Evolutionary conservation across 352 stramenopile species (phyloP), one percentile per base, ranked within the genome.

Genomic region (Pythium sp.): DNA sequence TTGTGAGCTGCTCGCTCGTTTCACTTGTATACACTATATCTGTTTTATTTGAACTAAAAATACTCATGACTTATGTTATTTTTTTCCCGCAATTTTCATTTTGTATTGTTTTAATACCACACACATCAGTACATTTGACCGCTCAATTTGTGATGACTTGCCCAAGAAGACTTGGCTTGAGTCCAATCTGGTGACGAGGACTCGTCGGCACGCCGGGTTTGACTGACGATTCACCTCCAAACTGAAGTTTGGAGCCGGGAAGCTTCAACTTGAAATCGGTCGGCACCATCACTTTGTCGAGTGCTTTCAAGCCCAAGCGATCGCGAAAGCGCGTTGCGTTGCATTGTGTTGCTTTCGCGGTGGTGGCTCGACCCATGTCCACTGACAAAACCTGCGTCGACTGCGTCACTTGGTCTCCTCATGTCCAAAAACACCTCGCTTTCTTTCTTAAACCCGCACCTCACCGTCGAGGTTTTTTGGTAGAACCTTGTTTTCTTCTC

Each of bases 331-430:
- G 5, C 5, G n/a, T 11, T 24, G 20, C 5, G 9, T 56, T 56
- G 8, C 4, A 3, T 56, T 56, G 8, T 2, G 49, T 56, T 30
- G 15, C n/a, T 12, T 32, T 32, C 24, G 24, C 7, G 22, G 28
- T 2, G 22, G n/a, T 32, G 6, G 22, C 1, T 32, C 11, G 32
- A 22, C 14, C 14, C 14, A 22, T 14, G 20, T 22, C 18, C 43
- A 61, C 28, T 61, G 55, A 61, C 7, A 61, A 24, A 46, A 34
- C 55, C 18, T 34, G n/a, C 55, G 55, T 61, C 55, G 30, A 22
- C 30, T 20, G 55, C 55, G 55, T 61, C 55, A 61, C 55, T 20
- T 14, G 30, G 3, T 28, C 28, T 60, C 18, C 15, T 60, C 20
- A 26, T 41, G 2, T 41, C 4, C 4, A 18, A 26, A 24, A 41